Percentiles rank a stretch among this genome's conserved stretches.
Evolutionary conservation across 768 basidiomycete species (phyloP).

Genomic region (Termitomyces sp.): DNA sequence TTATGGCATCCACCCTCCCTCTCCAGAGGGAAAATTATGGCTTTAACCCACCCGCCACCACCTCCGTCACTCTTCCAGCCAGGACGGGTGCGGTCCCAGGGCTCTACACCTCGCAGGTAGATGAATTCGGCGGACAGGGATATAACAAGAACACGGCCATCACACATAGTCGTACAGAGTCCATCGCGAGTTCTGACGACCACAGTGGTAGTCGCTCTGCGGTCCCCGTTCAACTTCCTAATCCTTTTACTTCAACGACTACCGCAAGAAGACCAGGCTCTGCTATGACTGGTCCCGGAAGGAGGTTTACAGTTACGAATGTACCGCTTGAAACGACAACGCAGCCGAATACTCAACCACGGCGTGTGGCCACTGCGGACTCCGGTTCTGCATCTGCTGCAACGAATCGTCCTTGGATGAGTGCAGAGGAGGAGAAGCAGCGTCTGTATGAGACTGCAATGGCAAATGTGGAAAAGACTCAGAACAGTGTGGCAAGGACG

Average conservation of each 20-base stretch:
- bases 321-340: slow-evolving; percentile 26
- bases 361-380: background rate
- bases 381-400: slow-evolving; percentile 2
- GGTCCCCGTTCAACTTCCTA: slow-evolving; percentile 1
- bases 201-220: slow-evolving; percentile 9
- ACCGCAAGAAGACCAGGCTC: slow-evolving; percentile 22
- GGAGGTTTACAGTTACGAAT: slow-evolving; percentile 40
- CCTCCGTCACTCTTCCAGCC: background rate
- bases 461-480: slow-evolving; percentile 53
- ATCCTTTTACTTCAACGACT: slow-evolving; percentile 7
- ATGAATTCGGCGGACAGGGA: slow-evolving; percentile 22
- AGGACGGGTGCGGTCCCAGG: background rate
- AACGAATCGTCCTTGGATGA: slow-evolving; percentile 40
- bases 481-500: slow-evolving; percentile 23
- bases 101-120: slow-evolving; percentile 2
- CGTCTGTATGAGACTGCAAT: slow-evolving; percentile 62
- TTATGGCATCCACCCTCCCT: slow-evolving; percentile 12
- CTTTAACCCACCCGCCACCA: background rate
- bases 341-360: slow-evolving; percentile 8
- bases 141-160: slow-evolving; percentile 7
- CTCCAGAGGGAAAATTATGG: slow-evolving; percentile 10
- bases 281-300: slow-evolving; percentile 13
- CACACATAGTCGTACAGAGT: slow-evolving; percentile 19
- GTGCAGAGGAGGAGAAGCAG: slow-evolving; percentile 62
- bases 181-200: slow-evolving; percentile 15